phyloP scores from a whole-genome alignment of 805 yeast species.

The Lachancea sp. region DNA sequence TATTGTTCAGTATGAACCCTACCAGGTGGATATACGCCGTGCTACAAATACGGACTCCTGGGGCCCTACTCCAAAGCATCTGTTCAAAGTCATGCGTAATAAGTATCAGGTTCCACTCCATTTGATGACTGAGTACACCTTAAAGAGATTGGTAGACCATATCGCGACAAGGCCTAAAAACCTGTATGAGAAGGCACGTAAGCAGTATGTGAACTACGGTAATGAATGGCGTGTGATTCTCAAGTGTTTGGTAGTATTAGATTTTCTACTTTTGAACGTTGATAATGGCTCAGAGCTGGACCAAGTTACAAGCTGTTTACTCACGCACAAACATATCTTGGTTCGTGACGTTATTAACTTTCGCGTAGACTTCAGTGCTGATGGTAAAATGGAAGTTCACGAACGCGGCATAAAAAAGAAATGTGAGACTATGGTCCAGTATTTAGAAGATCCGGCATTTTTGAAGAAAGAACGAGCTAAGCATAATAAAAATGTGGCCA shows the following conservation, averaged over 20 bases:
- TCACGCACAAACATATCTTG: conserved; percentile 31
- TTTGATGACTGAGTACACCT: conserved; percentile 31
- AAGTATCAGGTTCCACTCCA: conserved; percentile 29
- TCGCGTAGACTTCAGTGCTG: conserved; percentile 29
- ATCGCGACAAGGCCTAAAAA: conserved; percentile 34
- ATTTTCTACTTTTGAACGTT: conserved; percentile 31
- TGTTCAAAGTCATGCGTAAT: conserved; percentile 32
- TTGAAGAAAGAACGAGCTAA: conserved; percentile 29
- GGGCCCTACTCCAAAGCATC: conserved; percentile 45
- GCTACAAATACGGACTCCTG: conserved; percentile 47
- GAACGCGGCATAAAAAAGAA: conserved; percentile 34
- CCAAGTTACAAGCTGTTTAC: conserved; percentile 28
- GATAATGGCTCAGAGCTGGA: conserved; percentile 31
- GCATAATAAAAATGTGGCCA: conserved; percentile 26
- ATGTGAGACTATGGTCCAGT: conserved; percentile 28
- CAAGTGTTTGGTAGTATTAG: conserved; percentile 34
- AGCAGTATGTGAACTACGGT: conserved; percentile 37
- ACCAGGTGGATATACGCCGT: conserved; percentile 36
- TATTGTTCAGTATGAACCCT: conserved; percentile 34
- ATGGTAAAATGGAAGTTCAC: conserved; percentile 36
- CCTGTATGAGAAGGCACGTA: conserved; percentile 34
- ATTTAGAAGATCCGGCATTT: conserved; percentile 26
- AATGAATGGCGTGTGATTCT: conserved; percentile 37
- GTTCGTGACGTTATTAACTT: conserved; percentile 28
- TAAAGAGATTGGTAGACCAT: conserved; percentile 34